phyloP scores from a whole-genome alignment of 1,139 yeast species.

The Sugiyamaella castrensis region DNA sequence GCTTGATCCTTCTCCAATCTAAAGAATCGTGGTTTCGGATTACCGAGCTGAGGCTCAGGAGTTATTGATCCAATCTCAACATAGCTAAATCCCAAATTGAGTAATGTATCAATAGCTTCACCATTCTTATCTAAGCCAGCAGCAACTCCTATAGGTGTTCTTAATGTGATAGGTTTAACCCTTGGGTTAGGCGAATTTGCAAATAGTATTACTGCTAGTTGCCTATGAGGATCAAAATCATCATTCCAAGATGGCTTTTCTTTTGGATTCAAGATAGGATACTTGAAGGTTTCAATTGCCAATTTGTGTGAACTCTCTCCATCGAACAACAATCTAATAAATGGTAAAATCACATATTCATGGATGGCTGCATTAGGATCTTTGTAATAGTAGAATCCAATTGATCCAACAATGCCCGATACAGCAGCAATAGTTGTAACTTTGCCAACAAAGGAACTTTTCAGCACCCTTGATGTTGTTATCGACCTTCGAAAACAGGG shows the following conservation, averaged over 20 bases:
- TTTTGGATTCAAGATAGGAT: slow-evolving; percentile 37
- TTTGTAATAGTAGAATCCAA: slow-evolving; percentile 46
- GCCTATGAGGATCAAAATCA: slow-evolving; percentile 33
- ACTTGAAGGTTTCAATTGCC: slow-evolving; percentile 67
- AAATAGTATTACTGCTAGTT: slow-evolving; percentile 35
- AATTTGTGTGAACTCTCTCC: slow-evolving; percentile 83
- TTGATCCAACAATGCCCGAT: slow-evolving; percentile 40
- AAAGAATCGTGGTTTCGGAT: slow-evolving; percentile 86
- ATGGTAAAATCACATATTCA: slow-evolving; percentile 75
- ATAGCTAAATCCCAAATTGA: slow-evolving; percentile 77
- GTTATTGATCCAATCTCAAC: slow-evolving; percentile 94
- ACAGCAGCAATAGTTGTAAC: slow-evolving; percentile 27
- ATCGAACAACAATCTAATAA: slow-evolving; percentile 65
- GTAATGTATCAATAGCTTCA: slow-evolving; percentile 83
- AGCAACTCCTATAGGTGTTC: slow-evolving; percentile 86
- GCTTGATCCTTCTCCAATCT: slow-evolving; percentile 83
- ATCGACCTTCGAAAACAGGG: no score
- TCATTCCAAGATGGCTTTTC: slow-evolving; percentile 33
- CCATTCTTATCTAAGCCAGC: slow-evolving; percentile 97
- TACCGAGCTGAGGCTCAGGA: slow-evolving; percentile 91
- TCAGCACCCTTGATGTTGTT: not conserved
- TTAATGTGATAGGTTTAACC: slow-evolving; percentile 42
- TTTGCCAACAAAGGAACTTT: slow-evolving; percentile 20
- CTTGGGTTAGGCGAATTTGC: slow-evolving; percentile 30
- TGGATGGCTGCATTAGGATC: slow-evolving; percentile 84